These are phyloP conservation scores for Cystobasidium tubakii DNA, from an alignment of 768 basidiomycete species.

Conservation along the genomic window DNA sequence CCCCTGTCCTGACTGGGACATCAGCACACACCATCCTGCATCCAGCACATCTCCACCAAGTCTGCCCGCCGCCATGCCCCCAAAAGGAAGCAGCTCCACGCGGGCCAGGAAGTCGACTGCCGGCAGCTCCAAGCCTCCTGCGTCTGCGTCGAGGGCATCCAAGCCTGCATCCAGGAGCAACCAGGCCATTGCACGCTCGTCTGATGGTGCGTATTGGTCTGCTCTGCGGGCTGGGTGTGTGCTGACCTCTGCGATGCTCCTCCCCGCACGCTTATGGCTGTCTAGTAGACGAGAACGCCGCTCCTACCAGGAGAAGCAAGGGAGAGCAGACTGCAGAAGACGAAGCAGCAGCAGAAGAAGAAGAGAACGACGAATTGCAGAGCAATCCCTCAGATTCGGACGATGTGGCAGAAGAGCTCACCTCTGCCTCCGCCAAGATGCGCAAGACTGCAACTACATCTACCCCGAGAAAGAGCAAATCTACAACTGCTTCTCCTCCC, in stretches of 20 bases:
- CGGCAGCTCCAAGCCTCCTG: neutral
- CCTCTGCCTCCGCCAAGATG: neutral
- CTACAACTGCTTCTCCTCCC: neutral
- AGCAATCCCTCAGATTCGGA: conserved; percentile 1
- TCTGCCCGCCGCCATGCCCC: neutral
- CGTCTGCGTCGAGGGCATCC: neutral
- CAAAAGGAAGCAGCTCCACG: neutral
- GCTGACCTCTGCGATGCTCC: too few species aligned
- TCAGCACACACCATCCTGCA: too few species aligned
- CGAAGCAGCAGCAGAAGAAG: neutral
- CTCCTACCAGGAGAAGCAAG: neutral
- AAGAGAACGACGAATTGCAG: neutral
- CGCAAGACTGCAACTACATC: neutral
- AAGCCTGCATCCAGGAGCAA: neutral
- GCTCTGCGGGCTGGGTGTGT: neutral
- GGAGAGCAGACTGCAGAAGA: neutral
- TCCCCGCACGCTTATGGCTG: too few species aligned
- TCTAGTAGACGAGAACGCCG: conserved; percentile 9
- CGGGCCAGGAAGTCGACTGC: neutral
- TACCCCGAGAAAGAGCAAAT: neutral
- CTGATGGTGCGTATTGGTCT: neutral
- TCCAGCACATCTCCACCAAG: too few species aligned
- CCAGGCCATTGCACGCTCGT: neutral
- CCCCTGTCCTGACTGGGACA: too few species aligned
- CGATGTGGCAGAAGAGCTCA: conserved; percentile 3